Conservation (phyloP, 1,284 basidiomycete species). For the Schizopora paradoxa region DNA sequence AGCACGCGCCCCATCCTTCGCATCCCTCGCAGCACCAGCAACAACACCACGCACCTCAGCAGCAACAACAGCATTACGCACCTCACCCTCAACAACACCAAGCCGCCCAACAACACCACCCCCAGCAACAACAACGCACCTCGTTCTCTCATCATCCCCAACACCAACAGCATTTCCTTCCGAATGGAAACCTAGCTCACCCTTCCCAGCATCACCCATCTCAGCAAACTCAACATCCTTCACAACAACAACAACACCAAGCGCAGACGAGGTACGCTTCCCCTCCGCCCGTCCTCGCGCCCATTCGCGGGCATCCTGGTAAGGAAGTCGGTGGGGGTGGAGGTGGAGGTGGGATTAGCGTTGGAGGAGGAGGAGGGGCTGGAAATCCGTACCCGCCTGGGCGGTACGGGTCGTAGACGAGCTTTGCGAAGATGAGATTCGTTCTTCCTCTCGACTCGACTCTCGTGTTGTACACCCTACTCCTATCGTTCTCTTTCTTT, state of each 20-base stretch:
- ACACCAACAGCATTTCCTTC: conserved; percentile 1
- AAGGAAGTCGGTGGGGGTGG: too few species aligned
- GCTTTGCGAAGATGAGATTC: not conserved
- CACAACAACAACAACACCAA: conserved; percentile 3
- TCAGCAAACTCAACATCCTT: not conserved
- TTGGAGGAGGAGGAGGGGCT: conserved; percentile 23
- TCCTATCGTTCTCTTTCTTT: too few species aligned
- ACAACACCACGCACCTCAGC: too few species aligned
- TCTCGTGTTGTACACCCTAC: not conserved
- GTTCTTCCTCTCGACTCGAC: not conserved
- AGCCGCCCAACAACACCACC: too few species aligned
- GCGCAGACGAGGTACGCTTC: conserved; percentile 37
- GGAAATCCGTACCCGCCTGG: conserved; percentile 1
- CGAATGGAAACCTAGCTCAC: not conserved
- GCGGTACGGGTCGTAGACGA: not conserved
- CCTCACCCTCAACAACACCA: not conserved
- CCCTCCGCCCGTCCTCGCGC: conserved; percentile 49
- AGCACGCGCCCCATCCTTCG: too few species aligned
- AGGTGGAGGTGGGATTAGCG: too few species aligned
- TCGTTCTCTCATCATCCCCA: too few species aligned
- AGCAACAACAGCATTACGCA: not conserved
- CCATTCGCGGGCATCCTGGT: conserved; percentile 53
- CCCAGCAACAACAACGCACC: too few species aligned
- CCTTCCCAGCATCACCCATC: not conserved
- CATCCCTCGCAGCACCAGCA: not conserved